Percentiles rank a stretch among this genome's conserved stretches.
These are phyloP conservation scores for Cutaneotrichosporon sp. DNA, from an alignment of 1,284 basidiomycete genomes.

Conservation along the genomic window DNA sequence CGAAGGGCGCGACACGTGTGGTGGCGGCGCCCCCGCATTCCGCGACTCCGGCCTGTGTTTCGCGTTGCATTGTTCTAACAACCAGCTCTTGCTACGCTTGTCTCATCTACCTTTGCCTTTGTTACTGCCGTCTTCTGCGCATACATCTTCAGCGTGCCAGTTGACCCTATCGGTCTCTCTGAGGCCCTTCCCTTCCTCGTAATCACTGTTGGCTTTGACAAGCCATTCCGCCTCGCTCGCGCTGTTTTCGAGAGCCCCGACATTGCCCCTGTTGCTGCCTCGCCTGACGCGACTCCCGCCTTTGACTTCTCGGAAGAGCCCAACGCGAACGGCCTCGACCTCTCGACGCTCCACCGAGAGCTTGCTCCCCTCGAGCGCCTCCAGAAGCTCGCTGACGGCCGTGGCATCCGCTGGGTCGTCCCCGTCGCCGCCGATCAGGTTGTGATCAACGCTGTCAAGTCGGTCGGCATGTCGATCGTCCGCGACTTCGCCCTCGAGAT, in stretches of 20 bases:
- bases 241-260: conserved; percentile 88
- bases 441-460: conserved; percentile 76
- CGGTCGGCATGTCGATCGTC: conserved; percentile 77
- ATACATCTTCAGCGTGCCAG: conserved; percentile 75
- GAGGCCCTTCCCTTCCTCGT: conserved; percentile 97
- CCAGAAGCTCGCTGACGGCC: conserved; percentile 50
- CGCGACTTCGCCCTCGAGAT: conserved; percentile 93
- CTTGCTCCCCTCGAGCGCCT: conserved; percentile 51
- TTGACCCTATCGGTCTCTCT: conserved; percentile 85
- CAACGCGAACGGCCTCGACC: conserved; percentile 41
- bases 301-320: conserved; percentile 30
- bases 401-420: conserved; percentile 56
- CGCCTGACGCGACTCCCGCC: conserved; percentile 52
- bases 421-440: conserved; percentile 73
- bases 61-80: conserved; percentile 19
- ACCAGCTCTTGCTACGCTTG: conserved; percentile 72
- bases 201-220: conserved; percentile 96
- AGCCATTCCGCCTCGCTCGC: conserved; percentile 85
- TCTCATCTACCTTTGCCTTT: conserved; percentile 82
- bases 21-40: neutral
- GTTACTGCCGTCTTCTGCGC: conserved; percentile 83
- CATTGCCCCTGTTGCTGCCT: conserved; percentile 55
- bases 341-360: conserved; percentile 49
- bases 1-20: conserved; percentile 4
- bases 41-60: conserved; percentile 5